Evolutionary conservation across 345 rosid species (phyloP).

Genomic region (Rhizophora apiculata): DNA sequence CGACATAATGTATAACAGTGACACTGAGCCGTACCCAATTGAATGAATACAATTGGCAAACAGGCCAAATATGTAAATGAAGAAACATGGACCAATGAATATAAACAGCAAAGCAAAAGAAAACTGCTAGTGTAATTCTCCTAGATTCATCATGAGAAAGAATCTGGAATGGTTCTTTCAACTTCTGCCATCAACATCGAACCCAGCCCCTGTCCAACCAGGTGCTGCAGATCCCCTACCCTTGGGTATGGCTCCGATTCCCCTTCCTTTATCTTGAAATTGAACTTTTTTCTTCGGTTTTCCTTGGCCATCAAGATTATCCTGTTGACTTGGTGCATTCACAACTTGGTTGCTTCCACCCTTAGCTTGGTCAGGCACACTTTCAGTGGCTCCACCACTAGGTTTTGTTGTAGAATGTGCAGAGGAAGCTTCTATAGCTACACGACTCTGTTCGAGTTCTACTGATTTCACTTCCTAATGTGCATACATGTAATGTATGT

Average conservation of each 20-base stretch:
- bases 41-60: neutral
- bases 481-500: conserved; percentile 16
- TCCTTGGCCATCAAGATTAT: conserved; percentile 47
- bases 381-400: conserved; percentile 22
- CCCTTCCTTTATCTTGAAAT: conserved; percentile 63
- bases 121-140: neutral
- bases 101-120: neutral
- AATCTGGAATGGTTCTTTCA: conserved; percentile 21
- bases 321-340: conserved; percentile 42
- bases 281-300: conserved; percentile 55
- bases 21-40: neutral
- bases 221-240: conserved; percentile 52
- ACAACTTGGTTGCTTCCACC: conserved; percentile 1
- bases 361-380: conserved; percentile 22
- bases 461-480: conserved; percentile 39
- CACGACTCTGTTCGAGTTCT: conserved; percentile 29
- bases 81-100: neutral
- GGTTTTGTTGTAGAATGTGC: conserved; percentile 29
- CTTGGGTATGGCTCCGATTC: conserved; percentile 52
- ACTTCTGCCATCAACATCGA: conserved; percentile 70
- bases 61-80: neutral
- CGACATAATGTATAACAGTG: conserved; percentile 1
- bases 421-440: conserved; percentile 31
- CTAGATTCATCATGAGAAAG: conserved; percentile 12
- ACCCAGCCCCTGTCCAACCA: conserved; percentile 79